Base-by-base conservation (phyloP, 495 filamentous ascomycete species). In the Penicillium macrosclerotiorum region DNA sequence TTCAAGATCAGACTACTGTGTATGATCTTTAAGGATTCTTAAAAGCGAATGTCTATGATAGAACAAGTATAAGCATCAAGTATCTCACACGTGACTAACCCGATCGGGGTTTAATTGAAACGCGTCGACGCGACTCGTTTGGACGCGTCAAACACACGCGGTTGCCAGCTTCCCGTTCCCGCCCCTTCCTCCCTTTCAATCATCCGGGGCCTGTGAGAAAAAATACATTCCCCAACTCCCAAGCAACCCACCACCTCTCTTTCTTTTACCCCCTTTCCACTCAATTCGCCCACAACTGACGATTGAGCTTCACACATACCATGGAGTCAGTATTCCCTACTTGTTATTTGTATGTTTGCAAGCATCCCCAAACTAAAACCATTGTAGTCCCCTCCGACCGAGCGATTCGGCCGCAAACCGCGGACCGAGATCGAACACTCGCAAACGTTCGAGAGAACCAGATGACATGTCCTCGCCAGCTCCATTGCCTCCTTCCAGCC, bases 391-490 rank as follows among this genome's bases (percentile, higher is more conserved):
- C 61, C 80, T 95, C 42, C 86, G 85, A 67, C 78, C 83, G 42
- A 90, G 81, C 69, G 85, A 86, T 76, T 83, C 87, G 49, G 89
- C 90, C 55, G 90, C 86, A 57, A 96, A 96, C 66, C 84, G 90
- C 45, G 89, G 89, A 40, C 52, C 76, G 38, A 64, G 75, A 27
- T 71, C 75, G 42, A 81, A 74, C 52, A 76, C 78, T 54, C 86
- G 89, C 47, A 96, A 96, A 73, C 82, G 91, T 54, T 80, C 83
- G 12, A 85, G 91, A 76, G 86, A 87, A 50, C 75, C 77, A 30
- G 89, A 88, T 55, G 88, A 91, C 59, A 82, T 83, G 59, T 76
- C 80, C 12, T 88, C 88, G 20, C 85, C 88, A 11, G 77, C 44
- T 14, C 52, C 50, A 37, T 81, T 47, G 79, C 76, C 83, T 44